Percentiles rank a stretch among this genome's conserved stretches.
These are phyloP conservation scores for Collybiopsis luxurians DNA, from an alignment of 768 basidiomycete species.

Conservation along the genomic window DNA sequence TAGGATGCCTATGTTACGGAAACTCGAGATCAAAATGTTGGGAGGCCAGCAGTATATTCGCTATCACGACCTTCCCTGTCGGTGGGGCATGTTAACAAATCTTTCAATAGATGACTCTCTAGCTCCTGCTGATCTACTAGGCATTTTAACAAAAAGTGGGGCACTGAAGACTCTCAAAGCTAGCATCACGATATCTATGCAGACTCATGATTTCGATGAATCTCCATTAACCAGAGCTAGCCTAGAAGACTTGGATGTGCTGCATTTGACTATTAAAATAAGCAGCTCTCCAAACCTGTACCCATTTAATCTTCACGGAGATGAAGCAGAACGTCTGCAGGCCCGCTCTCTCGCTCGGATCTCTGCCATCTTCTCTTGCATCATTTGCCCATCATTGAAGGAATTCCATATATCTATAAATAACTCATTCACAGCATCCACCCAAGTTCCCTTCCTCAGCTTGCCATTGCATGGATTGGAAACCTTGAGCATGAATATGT, in stretches of 20 bases:
- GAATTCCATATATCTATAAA: neutral
- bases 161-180: neutral
- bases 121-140: neutral
- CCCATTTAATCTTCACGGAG: neutral
- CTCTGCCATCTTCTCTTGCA: neutral
- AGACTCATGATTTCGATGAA: neutral
- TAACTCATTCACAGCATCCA: neutral
- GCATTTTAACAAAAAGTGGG: neutral
- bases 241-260: neutral
- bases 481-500: neutral
- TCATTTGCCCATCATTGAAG: neutral
- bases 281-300: neutral
- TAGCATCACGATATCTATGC: neutral
- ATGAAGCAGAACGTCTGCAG: neutral
- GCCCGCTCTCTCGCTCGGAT: neutral
- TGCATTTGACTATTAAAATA: neutral
- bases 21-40: neutral
- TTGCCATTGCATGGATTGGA: neutral
- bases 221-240: neutral
- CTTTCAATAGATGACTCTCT: neutral
- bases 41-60: neutral
- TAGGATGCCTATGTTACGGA: neutral
- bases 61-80: neutral
- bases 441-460: neutral
- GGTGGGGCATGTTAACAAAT: neutral